Conservation (phyloP, 805 yeast genomes). For the Ogataea populi-albae region DNA sequence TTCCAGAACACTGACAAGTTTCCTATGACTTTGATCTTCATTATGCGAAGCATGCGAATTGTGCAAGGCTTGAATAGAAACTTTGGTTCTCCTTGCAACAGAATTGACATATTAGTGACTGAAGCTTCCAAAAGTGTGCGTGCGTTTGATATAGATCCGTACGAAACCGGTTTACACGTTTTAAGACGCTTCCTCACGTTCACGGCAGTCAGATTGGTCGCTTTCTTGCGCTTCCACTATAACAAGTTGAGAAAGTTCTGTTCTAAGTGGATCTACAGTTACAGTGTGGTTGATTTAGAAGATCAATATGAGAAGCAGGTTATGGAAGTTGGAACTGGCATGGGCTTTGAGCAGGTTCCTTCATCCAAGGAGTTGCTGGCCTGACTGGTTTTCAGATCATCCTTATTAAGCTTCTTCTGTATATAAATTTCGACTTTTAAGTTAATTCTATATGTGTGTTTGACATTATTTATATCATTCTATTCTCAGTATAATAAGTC, state of each 20-base stretch:
- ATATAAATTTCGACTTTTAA: too few species aligned
- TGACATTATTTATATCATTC: too few species aligned
- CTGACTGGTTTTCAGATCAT: neutral
- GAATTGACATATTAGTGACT: conserved; percentile 59
- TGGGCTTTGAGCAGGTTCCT: conserved; percentile 41
- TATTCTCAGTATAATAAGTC: too few species aligned
- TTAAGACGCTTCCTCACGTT: conserved; percentile 18
- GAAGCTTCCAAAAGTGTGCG: conserved; percentile 42
- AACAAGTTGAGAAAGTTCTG: conserved; percentile 14
- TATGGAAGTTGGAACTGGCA: conserved; percentile 39
- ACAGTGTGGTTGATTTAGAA: conserved; percentile 38
- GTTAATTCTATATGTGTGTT: too few species aligned
- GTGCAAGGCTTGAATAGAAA: conserved; percentile 65
- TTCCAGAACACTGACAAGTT: conserved; percentile 61
- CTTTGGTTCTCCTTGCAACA: conserved; percentile 71
- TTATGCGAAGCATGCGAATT: conserved; percentile 71
- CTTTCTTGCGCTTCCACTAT: conserved; percentile 26
- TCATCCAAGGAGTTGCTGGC: conserved; percentile 24
- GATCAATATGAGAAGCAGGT: conserved; percentile 44
- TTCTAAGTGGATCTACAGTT: conserved; percentile 16
- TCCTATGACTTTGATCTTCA: conserved; percentile 63
- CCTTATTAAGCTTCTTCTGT: too few species aligned
- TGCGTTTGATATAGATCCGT: conserved; percentile 12
- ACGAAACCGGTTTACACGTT: conserved; percentile 7
- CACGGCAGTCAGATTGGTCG: conserved; percentile 18